Evolutionary conservation across 1,284 basidiomycete genomes (phyloP).

Genomic region (Boletus sp.): DNA sequence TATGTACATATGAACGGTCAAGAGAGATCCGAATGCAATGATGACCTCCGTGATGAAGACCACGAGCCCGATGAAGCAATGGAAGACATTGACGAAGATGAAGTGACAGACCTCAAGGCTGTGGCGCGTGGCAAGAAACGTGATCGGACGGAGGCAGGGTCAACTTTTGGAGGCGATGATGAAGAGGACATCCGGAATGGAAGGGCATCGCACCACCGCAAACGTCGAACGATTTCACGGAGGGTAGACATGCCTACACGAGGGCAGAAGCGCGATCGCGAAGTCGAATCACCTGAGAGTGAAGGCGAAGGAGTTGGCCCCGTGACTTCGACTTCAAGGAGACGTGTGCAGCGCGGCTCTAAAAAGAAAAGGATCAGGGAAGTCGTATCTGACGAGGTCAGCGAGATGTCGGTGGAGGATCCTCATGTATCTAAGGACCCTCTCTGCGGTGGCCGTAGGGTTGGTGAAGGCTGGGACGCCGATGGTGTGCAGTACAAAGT

Average conservation of each 20-base stretch:
- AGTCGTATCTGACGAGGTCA: constrained; percentile 15
- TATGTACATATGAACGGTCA: constrained; percentile 30
- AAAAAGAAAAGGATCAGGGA: constrained; percentile 38
- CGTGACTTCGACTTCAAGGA: constrained; percentile 20
- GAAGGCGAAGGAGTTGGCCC: constrained; percentile 28
- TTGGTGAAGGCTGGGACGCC: constrained; percentile 72
- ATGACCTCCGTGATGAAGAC: constrained; percentile 43
- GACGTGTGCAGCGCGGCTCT: constrained; percentile 24
- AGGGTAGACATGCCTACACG: constrained; percentile 43
- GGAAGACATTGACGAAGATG: constrained; percentile 40
- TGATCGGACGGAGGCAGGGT: constrained; percentile 67
- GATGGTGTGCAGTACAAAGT: constrained; percentile 68
- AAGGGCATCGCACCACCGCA: constrained; percentile 39
- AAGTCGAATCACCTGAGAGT: constrained; percentile 47
- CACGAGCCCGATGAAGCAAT: constrained; percentile 29
- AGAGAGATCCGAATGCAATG: constrained; percentile 44
- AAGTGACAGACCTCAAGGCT: constrained; percentile 31
- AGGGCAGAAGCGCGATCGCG: constrained; percentile 64
- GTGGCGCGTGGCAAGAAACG: constrained; percentile 67
- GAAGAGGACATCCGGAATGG: constrained; percentile 39
- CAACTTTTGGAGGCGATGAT: constrained; percentile 67
- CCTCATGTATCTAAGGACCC: constrained; percentile 44
- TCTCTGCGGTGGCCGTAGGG: constrained; percentile 49
- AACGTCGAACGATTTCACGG: constrained; percentile 44
- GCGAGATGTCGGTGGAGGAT: constrained; percentile 44